A percentile compares a stretch with the other conserved stretches of the same genome.
Evolutionary conservation across 352 stramenopile species (phyloP).

Genomic region (Phytophthora sp.): DNA sequence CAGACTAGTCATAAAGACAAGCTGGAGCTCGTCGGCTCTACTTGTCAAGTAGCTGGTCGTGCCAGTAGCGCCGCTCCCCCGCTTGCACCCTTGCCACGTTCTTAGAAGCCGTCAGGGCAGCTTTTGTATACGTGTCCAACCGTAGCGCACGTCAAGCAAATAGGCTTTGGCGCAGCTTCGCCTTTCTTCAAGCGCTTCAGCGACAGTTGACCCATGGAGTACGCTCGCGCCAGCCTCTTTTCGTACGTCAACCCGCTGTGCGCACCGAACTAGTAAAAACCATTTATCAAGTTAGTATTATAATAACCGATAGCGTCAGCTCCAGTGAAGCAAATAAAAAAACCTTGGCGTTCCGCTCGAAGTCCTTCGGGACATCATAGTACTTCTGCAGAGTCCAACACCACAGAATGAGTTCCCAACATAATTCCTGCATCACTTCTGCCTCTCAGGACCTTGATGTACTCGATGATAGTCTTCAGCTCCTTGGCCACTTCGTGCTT

Average conservation of each 20-base stretch:
- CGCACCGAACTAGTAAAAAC: constrained; percentile 51
- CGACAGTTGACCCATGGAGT: constrained; percentile 54
- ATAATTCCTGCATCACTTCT: background rate
- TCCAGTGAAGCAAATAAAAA: background rate
- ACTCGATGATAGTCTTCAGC: constrained; percentile 46
- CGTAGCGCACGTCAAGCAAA: constrained; percentile 61
- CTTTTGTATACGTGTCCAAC: constrained; percentile 54
- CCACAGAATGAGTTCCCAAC: background rate
- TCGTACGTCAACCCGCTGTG: constrained; percentile 70
- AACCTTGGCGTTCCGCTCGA: constrained; percentile 59
- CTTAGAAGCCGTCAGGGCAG: constrained; percentile 68
- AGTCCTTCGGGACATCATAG: constrained; percentile 50
- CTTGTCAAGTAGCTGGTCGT: no score
- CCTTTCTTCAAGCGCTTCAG: constrained; percentile 30
- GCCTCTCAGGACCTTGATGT: constrained; percentile 44
- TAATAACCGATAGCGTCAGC: no score
- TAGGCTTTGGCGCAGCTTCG: constrained; percentile 26
- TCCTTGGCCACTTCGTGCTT: constrained; percentile 38
- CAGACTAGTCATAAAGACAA: no score
- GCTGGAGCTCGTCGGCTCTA: no score
- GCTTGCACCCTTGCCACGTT: no score
- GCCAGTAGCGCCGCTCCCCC: no score
- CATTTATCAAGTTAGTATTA: no score
- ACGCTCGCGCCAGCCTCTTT: constrained; percentile 56
- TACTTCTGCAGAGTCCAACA: constrained; percentile 38